Base-by-base conservation (phyloP, 2,329 filamentous ascomycete species). In the Cytospora piceae region DNA sequence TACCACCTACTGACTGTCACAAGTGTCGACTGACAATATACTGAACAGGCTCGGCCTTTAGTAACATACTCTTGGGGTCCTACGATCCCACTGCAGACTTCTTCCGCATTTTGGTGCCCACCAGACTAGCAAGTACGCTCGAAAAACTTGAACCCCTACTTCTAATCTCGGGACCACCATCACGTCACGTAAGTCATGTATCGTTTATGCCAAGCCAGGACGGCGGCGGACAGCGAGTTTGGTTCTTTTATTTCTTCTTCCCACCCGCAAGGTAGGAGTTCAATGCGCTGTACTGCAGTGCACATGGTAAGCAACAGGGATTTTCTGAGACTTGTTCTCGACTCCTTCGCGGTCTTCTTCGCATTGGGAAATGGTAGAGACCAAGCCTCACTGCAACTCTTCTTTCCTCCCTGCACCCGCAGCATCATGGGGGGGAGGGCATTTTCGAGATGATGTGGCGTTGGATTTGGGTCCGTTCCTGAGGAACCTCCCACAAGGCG, bases 401-500 rank as follows among this genome's bases (percentile, higher is more conserved):
- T 27, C 15, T 39, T 22, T 39, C 27, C 17, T 15, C 12, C 37
- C 27, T 27, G 20, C 27, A 22, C 4, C n/a, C 17, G 20, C n/a
- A 49, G 6, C 1, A 49, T 24, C 11, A 49, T 24, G 46, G 46
- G 9, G 5, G n/a, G 4, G 12, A n/a, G n/a, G n/a, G n/a, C n/a
- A n/a, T 8, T 49, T 24, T 14, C 11, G 31, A 34, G n/a, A 39
- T 29, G 42, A 39, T 51, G 27, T 63, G 64, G 51, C 61, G 66
- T 68, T 56, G 60, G 60, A 61, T 61, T 66, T 68, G 57, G 60
- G 64, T 68, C 66, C 64, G 66, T 62, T 58, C 58, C 61, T 64
- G 60, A 61, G 64, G 32, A 66, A 66, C 64, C 60, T 67, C 53
- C 54, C 65, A 67, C 65, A 67, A 65, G 58, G 53, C 62, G 46